Base-by-base conservation (phyloP, 345 rosid genomes). In the Theobroma cacao region DNA sequence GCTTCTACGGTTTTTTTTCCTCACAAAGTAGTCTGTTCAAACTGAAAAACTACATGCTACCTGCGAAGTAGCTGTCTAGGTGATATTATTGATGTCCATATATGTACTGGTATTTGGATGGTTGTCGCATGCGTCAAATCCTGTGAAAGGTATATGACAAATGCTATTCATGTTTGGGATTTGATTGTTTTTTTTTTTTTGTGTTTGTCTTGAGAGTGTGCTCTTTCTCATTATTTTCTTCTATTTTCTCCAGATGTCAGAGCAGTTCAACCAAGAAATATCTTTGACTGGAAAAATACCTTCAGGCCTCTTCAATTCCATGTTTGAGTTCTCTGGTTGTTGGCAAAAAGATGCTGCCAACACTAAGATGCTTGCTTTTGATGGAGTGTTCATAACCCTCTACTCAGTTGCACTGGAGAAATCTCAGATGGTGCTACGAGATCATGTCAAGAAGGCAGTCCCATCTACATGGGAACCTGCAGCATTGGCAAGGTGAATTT, bases 281-380 rank as follows among this genome's bases (percentile, higher is more conserved):
- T 91, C 97, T 78, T 74, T 92, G 81, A 89, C 92, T 52, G 99
- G 99, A 74, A 91, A 92, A 89, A 92, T 93, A 72, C 99, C 99
- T 2, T 93, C 98, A 0, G 99, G 99, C 74, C 90, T 88, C 74
- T 95, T 95, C 85, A 93, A 95, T 80, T 69, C 93, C 17, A 91
- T 92, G 99, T 95, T 92, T 80, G 97, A 92, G 34, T 95, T 90
- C 84, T 89, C 97, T 7, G 86, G 97, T 76, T 86, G 90, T 84
- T 95, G 98, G 99, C 97, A 93, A 82, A 93, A 90, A 77, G 99
- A 95, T 81, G 97, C 97, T 31, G 97, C 97, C 58, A 90, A 83
- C 79, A 93, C 99, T n/a, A 95, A 93, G 83, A 88, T 88, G 78
- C 97, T 95, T 60, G 91, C 99, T 72, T 95, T 93, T 77, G 97